Conservation (phyloP, 2,329 filamentous ascomycete genomes). For the Aspergillus tubingensis region DNA sequence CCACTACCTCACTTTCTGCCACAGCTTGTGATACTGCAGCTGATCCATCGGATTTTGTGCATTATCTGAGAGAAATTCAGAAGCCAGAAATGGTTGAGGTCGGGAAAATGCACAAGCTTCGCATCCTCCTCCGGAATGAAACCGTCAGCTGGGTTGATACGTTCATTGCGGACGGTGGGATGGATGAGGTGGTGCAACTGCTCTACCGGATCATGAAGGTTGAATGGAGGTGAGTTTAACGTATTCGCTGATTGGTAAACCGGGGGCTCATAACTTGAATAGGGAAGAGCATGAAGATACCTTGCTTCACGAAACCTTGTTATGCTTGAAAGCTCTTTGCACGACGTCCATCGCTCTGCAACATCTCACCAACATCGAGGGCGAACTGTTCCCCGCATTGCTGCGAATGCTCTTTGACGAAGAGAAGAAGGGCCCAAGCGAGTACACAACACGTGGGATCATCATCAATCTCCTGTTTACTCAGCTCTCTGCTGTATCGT, state of each 20-base stretch:
- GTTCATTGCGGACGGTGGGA: conserved; percentile 85
- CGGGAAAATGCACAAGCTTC: conserved; percentile 91
- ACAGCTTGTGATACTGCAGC: conserved; percentile 72
- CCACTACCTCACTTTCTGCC: conserved; percentile 56
- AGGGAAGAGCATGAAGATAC: conserved; percentile 96
- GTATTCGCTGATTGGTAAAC: not conserved
- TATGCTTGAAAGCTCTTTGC: conserved; percentile 91
- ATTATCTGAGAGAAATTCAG: conserved; percentile 77
- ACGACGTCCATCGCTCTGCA: conserved; percentile 85
- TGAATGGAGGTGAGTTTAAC: conserved; percentile 77
- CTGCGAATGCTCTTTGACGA: conserved; percentile 91
- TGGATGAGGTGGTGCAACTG: conserved; percentile 85
- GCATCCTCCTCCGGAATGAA: conserved; percentile 86
- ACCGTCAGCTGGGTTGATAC: conserved; percentile 93
- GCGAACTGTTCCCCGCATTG: conserved; percentile 80
- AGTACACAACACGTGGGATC: conserved; percentile 90
- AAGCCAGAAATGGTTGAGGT: conserved; percentile 85
- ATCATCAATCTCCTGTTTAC: conserved; percentile 87
- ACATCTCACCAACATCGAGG: conserved; percentile 77
- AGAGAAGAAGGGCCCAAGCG: conserved; percentile 96
- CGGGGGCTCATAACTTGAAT: conserved; percentile 28
- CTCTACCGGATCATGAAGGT: conserved; percentile 91
- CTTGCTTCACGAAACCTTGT: conserved; percentile 84
- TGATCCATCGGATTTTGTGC: conserved; percentile 79
- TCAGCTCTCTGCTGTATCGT: conserved; percentile 71